Evolutionary conservation across 2,329 filamentous ascomycete genomes (phyloP), one percentile per base, ranked within the genome.

Genomic region (Zymoseptoria pseudotritici): DNA sequence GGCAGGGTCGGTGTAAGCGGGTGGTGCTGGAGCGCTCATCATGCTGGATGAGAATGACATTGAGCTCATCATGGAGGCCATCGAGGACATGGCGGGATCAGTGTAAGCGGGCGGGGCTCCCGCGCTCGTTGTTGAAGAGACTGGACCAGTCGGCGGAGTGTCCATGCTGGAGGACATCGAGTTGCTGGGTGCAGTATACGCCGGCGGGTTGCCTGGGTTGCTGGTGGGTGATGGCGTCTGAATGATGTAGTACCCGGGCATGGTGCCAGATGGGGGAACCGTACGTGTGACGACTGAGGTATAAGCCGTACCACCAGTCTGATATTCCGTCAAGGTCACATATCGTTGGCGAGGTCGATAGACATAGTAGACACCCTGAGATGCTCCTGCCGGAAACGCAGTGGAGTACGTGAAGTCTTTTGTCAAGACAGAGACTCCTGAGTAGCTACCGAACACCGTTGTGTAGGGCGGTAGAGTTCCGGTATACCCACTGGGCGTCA

Each of bases 331-430:
- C 20, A 46, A 51, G 31, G 58, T 61, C 17, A 63, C 54, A 20
- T 55, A 63, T 19, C 56, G 49, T 21, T 46, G 31, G 1, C 19
- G 29, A 10, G 53, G 36, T 46, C 36, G 36, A 46, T 49, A 49
- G 29, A 63, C 56, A 26, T 53, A 52, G 53, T 53, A 53, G 6
- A 56, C 58, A 11, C 61, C 61, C 29, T 55, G 58, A 24, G 22
- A 29, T 26, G 46, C 58, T 13, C 58, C 61, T 20, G 24, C 55
- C 20, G 61, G 58, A 24, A 26, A 42, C 20, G 53, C 54, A 8
- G 54, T 63, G 29, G 55, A 58, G 20, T 53, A 36, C 7, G 58
- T 63, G 8, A 53, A 50, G 7, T 55, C 56, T 13, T 42, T 56
- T 13, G 61, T 61, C n/a, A 59, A 10, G 7, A 51, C n/a, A 8